A percentile compares a stretch with the other conserved stretches of the same genome.
phyloP scores from a whole-genome alignment of 768 basidiomycete species.

The Lentinus tigrinus region DNA sequence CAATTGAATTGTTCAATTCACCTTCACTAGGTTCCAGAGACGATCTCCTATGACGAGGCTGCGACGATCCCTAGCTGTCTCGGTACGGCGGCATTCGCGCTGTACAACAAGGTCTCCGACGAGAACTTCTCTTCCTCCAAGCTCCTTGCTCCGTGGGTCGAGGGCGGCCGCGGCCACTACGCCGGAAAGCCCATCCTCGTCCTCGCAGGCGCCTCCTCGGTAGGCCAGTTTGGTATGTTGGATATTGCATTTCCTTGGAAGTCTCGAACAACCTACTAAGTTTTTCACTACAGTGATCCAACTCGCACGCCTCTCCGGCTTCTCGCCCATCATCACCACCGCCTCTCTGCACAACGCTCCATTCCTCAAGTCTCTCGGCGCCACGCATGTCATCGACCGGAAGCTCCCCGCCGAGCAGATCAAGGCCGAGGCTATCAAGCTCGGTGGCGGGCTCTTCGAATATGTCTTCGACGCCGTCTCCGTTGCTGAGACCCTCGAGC shows the following conservation, averaged over 20 bases:
- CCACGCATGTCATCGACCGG: constrained; percentile 29
- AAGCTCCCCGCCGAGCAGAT: constrained; percentile 8
- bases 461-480: constrained; percentile 26
- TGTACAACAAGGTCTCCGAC: constrained; percentile 24
- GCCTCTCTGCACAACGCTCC: constrained; percentile 24
- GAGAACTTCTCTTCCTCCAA: neutral
- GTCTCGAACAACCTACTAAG: neutral
- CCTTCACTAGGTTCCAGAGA: constrained; percentile 24
- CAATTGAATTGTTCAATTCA: constrained; percentile 18
- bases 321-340: constrained; percentile 29
- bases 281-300: constrained; percentile 23
- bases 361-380: constrained; percentile 20
- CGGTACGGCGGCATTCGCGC: constrained; percentile 28
- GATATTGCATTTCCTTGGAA: neutral
- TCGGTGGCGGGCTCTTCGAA: constrained; percentile 20
- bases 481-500: constrained; percentile 15
- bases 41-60: constrained; percentile 31
- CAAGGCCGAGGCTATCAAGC: constrained; percentile 4
- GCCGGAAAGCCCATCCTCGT: constrained; percentile 24
- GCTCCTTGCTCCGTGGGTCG: constrained; percentile 13
- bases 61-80: constrained; percentile 30
- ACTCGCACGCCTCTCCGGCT: constrained; percentile 26
- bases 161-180: constrained; percentile 6
- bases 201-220: constrained; percentile 28
- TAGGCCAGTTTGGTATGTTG: constrained; percentile 30